A percentile compares a stretch with the other conserved stretches of the same genome.
Evolutionary conservation across 2,329 filamentous ascomycete species (phyloP).

Genomic region (Hypocrella siamensis): DNA sequence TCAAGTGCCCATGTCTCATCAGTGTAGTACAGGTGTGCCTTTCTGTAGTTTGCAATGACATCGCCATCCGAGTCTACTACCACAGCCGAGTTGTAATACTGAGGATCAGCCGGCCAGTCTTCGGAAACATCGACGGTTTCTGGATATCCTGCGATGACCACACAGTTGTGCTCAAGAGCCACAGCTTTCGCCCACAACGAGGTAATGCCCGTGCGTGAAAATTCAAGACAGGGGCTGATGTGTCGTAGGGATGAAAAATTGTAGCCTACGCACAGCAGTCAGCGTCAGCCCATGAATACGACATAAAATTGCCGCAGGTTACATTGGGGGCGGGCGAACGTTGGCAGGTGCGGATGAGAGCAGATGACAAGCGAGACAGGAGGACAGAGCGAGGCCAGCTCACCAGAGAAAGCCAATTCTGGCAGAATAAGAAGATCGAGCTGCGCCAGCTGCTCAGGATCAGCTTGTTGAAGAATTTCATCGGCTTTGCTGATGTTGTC

Average conservation of each 20-base stretch:
- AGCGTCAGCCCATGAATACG: no score
- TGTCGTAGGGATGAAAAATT: constrained; percentile 57
- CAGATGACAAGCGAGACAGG: no score
- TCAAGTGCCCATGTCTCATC: constrained; percentile 48
- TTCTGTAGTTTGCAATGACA: constrained; percentile 44
- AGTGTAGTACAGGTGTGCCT: constrained; percentile 40
- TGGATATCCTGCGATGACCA: constrained; percentile 59
- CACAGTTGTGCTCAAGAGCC: constrained; percentile 50
- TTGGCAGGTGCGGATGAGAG: no score
- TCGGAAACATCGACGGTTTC: constrained; percentile 42
- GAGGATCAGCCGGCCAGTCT: constrained; percentile 33
- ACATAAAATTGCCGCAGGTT: no score
- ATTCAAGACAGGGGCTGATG: constrained; percentile 55
- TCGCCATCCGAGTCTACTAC: constrained; percentile 43
- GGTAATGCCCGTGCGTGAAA: constrained; percentile 46
- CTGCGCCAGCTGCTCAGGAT: constrained; percentile 26
- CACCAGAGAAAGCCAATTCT: constrained; percentile 64
- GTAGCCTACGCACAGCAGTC: constrained; percentile 44
- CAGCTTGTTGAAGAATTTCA: constrained; percentile 37
- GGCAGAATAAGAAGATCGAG: constrained; percentile 60
- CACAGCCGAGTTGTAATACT: constrained; percentile 40
- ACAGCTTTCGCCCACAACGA: constrained; percentile 56
- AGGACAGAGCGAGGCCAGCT: no score
- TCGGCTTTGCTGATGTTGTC: constrained; percentile 58
- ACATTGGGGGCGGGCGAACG: no score